Evolutionary conservation across 257 asterid genomes (phyloP), one percentile per base, ranked within the genome.

Genomic region (Nicotiana tabacum): DNA sequence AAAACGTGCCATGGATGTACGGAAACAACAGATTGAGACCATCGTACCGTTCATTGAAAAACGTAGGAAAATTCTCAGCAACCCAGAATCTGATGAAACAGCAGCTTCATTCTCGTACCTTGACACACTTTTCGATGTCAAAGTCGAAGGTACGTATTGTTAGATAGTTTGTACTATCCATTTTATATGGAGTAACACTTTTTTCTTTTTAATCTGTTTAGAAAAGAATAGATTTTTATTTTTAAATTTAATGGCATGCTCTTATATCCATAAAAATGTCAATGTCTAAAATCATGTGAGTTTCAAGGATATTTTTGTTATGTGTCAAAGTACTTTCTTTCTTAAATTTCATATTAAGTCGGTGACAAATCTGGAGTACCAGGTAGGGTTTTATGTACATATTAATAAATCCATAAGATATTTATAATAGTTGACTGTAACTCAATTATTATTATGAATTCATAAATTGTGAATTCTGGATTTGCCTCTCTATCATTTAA

Each of bases 31-130:
- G 64, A 90, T 94, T 48, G 89, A 92, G 16, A 91, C 94, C 29
- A 86, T 96, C 2, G 91, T 92, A 9, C 97, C 97, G 0, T 72
- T 94, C 7, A 94, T 96, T 53, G 94, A 92, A 81, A 86, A 87
- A 82, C 90, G 99, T 10, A 85, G 96, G 27, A 82, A 86, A 39
- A 92, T 93, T 0, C 32, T 95, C 0, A 62, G 79, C 60, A 88
- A 89, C 66, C 94, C 91, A 0, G 93, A 89, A 4, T 83, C 90
- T 4, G 95, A 91, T 18, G 29, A 65, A 43, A 77, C 91, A 4
- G 96, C 97, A 1, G 93, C 97, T 8, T 81, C 98, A 0, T 94
- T 94, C 46, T 90, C 99, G 0, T 94, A 95, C 74, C 87, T 95
- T 1, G 99, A 95, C 82, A 94, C 98, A 0, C 92, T 95, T 2